A percentile compares a stretch with the other conserved stretches of the same genome.
Conservation (phyloP, 2,329 filamentous ascomycete genomes). For the Dendrostoma leiphaemia region DNA sequence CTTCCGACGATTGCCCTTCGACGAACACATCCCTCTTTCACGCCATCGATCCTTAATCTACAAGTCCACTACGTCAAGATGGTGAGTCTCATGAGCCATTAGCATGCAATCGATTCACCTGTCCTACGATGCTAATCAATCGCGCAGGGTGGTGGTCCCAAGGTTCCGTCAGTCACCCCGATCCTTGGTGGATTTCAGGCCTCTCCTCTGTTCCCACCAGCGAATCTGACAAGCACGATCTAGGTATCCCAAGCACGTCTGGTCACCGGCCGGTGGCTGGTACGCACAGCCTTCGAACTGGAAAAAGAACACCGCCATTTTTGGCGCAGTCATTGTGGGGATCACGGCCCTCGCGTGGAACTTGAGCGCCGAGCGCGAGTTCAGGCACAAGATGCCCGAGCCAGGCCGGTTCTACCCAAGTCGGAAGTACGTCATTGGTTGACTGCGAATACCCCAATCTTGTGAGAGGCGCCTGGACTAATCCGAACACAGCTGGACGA, state of each 20-base stretch:
- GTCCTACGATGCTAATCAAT: constrained; percentile 48
- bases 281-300: constrained; percentile 94
- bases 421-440: constrained; percentile 65
- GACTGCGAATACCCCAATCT: neutral
- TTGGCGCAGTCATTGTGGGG: constrained; percentile 47
- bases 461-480: neutral
- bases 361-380: constrained; percentile 70
- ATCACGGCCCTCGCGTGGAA: constrained; percentile 66
- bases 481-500: constrained; percentile 37
- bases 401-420: constrained; percentile 78
- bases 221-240: constrained; percentile 18
- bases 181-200: constrained; percentile 20
- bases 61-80: constrained; percentile 44
- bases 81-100: constrained; percentile 44
- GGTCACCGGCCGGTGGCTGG: constrained; percentile 98
- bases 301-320: constrained; percentile 74
- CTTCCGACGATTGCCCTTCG: constrained; percentile 13
- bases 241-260: constrained; percentile 98
- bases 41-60: constrained; percentile 5
- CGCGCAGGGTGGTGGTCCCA: constrained; percentile 71
- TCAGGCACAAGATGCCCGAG: constrained; percentile 75
- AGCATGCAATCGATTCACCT: too few relatives aligned
- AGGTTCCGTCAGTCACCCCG: constrained; percentile 49
- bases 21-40: constrained; percentile 6
- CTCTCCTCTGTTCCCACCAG: constrained; percentile 1